Evolutionary conservation across 2,329 filamentous ascomycete species (phyloP), one percentile per base, ranked within the genome.

Genomic region (Chaetomium strumarium): DNA sequence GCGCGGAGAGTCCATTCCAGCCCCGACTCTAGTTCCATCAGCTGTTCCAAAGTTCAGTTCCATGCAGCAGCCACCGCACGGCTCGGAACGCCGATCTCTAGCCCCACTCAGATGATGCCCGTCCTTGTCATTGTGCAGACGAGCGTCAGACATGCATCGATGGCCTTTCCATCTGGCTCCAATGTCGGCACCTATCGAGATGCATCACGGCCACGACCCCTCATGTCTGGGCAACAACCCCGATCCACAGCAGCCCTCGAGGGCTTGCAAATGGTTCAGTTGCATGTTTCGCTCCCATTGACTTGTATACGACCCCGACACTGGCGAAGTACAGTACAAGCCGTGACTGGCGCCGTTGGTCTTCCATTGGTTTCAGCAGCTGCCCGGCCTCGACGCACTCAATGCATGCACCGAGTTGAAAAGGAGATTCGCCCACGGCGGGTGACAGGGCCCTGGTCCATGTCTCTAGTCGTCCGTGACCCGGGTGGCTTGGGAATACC

Each of bases 401-500:
- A 30, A 43, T 34, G 40, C 49, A 49, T 42, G 49, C 49, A 55
- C 30, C 17, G 34, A 13, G 37, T 38, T 11, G 29, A 31, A 42
- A 52, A 29, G 43, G 34, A 43, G 38, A 49, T 34, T 36, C 40
- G 49, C 38, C 37, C 50, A 52, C 49, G 50, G 54, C 31, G 33
- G 30, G 7, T 24, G 39, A 48, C 53, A 46, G 36, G 46, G 51
- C 38, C 39, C 51, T 33, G 52, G 48, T 33, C 57, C 51, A 55
- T 58, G 53, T 55, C 53, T 57, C 46, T 54, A 49, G 51, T 49
- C 24, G 24, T 24, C 24, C 24, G 24, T 7, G 7, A 4, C 19
- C 53, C 53, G 46, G 52, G 55, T 56, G 57, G 55, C 53, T 49
- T 33, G 49, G 58, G 58, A 59, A 56, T 55, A 63, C 61, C 51